Evolutionary conservation across 1,139 yeast species (phyloP), one percentile per base, ranked within the genome.

Genomic region (Saccharomyces hybrid): DNA sequence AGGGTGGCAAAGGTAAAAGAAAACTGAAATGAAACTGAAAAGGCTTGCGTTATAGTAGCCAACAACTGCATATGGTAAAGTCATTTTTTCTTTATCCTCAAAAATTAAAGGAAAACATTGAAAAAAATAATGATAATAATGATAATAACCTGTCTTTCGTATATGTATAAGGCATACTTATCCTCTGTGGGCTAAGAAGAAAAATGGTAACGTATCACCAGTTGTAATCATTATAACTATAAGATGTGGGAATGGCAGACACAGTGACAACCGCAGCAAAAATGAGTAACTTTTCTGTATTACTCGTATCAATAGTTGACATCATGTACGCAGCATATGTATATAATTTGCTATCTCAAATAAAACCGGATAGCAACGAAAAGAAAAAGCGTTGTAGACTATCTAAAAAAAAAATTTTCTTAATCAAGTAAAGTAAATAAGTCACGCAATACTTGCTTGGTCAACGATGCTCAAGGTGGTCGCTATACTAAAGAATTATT

Each of bases 1-100:
- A 56, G 47, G 65, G 65, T 52, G 65, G 66, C 34, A 66, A 64
- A 56, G 65, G 64, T 38, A 27, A 48, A 23, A n/a, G 42, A n/a
- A 16, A 6, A 29, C 23, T 9, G 16, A 48, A 42, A 13, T 14
- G 25, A 38, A 9, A 14, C 13, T 38, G 42, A 38, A 16, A 3
- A 14, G 23, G 13, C 23, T 5, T 38, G 14, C 14, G 5, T 14
- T 19, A 19, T 19, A 19, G 8, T 16, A n/a, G 11, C 42, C 13
- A 38, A 38, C 23, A 38, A 38, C 11, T 38, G 42, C 42, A 38
- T 38, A 14, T 8, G 23, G 23, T 14, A 14, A 38, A 38, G 42
- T 38, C 42, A 14, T 38, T 16, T 11, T 38, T 11, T 34, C 41
- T 38, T 16, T 38, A 38, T 38, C 23, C 42, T 16, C 23, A 38